Percentiles rank a stretch among this genome's conserved stretches.
phyloP scores from a whole-genome alignment of 1,139 yeast genomes.

The Lizanozyma gosingica region DNA sequence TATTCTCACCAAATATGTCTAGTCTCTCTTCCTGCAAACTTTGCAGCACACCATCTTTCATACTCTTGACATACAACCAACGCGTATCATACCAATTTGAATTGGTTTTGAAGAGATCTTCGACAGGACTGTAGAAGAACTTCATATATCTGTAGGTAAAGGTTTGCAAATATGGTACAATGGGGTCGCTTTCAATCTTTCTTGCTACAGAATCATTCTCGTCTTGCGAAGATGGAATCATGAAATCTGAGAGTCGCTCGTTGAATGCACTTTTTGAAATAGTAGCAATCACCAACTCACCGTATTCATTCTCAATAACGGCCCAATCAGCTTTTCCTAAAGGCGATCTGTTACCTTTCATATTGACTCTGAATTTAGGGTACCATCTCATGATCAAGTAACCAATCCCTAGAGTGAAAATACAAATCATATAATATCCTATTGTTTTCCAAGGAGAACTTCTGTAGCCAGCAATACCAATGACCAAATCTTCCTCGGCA shows the following conservation, averaged over 20 bases:
- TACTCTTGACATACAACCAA: constrained; percentile 56
- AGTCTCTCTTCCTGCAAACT: constrained; percentile 60
- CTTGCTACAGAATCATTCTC: constrained; percentile 6
- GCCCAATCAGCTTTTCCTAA: constrained; percentile 88
- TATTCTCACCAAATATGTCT: constrained; percentile 68
- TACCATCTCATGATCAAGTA: constrained; percentile 77
- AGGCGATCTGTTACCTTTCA: constrained; percentile 59
- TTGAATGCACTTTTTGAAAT: constrained; percentile 56
- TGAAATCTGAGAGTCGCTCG: constrained; percentile 61
- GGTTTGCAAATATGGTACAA: constrained; percentile 58
- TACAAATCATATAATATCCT: constrained; percentile 47
- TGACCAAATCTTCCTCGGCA: constrained; percentile 89
- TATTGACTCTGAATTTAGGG: constrained; percentile 62
- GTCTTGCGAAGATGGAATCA: constrained; percentile 21
- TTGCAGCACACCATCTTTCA: constrained; percentile 66
- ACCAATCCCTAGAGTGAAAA: constrained; percentile 58
- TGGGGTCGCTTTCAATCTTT: constrained; percentile 40
- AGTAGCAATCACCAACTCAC: constrained; percentile 59
- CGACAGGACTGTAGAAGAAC: constrained; percentile 76
- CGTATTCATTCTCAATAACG: constrained; percentile 88
- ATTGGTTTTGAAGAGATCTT: constrained; percentile 77
- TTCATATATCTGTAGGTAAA: constrained; percentile 79
- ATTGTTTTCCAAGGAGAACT: constrained; percentile 39
- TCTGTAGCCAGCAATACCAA: constrained; percentile 86
- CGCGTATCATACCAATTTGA: constrained; percentile 75